phyloP scores from a whole-genome alignment of 2,329 filamentous ascomycete species.

The Xylariaceae sp. region DNA sequence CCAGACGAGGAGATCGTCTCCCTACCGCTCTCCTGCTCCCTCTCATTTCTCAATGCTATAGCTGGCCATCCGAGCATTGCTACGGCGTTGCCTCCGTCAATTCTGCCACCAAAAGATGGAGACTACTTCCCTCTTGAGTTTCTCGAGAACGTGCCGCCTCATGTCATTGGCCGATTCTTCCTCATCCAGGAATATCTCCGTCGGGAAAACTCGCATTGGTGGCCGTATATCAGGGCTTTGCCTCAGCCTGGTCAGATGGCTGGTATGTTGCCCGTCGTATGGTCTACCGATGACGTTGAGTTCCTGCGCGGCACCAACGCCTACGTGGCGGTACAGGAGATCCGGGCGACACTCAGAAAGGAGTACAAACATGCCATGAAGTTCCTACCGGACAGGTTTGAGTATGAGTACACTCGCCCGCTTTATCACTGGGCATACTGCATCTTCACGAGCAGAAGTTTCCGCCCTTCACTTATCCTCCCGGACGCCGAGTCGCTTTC shows the following conservation, averaged over 20 bases:
- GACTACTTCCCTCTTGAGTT: conserved; percentile 46
- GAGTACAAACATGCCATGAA: conserved; percentile 43
- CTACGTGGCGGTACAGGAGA: conserved; percentile 33
- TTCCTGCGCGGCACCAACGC: conserved; percentile 40
- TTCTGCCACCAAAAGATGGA: conserved; percentile 9
- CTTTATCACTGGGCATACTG: conserved; percentile 61
- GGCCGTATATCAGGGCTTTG: conserved; percentile 60
- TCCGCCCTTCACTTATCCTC: conserved; percentile 55
- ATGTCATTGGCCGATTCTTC: conserved; percentile 62
- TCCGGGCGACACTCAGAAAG: conserved; percentile 40
- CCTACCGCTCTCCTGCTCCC: conserved; percentile 47
- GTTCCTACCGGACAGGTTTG: conserved; percentile 34
- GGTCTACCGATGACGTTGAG: conserved; percentile 54
- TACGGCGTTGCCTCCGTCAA: conserved; percentile 10
- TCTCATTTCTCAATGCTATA: conserved; percentile 57
- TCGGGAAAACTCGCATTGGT: conserved; percentile 58
- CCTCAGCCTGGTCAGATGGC: conserved; percentile 53
- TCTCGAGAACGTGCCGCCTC: conserved; percentile 45
- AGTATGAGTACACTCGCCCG: conserved; percentile 38
- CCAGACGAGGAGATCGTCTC: conserved; percentile 44
- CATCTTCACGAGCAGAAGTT: conserved; percentile 61
- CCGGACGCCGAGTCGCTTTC: conserved; percentile 33
- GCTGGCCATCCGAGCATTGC: conserved; percentile 28
- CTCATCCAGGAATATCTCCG: conserved; percentile 62
- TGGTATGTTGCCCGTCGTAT: conserved; percentile 58